Evolutionary conservation across 768 basidiomycete genomes (phyloP).

Genomic region (Suillus fuscotomentosus): DNA sequence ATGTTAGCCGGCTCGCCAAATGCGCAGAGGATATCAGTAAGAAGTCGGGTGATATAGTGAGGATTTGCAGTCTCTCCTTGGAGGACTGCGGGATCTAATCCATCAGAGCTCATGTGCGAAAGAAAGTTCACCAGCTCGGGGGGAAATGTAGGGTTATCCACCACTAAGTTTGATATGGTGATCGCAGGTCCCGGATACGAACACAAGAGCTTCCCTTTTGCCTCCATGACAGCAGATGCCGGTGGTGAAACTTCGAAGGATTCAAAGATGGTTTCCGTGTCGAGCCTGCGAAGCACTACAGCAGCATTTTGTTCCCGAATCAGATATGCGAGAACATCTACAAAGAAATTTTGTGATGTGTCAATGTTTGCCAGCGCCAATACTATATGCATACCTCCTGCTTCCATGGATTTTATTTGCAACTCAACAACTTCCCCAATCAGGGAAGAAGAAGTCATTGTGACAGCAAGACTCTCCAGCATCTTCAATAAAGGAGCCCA

Average conservation of each 20-base stretch:
- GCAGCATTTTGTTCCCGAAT: constrained; percentile 48
- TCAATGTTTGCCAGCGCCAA: not conserved
- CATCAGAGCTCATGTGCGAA: constrained; percentile 29
- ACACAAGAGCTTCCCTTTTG: constrained; percentile 41
- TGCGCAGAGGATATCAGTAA: constrained; percentile 43
- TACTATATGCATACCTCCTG: constrained; percentile 12
- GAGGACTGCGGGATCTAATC: constrained; percentile 27
- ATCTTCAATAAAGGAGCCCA: constrained; percentile 29
- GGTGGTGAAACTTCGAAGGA: constrained; percentile 44
- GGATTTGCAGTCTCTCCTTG: constrained; percentile 30
- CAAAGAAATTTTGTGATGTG: not conserved
- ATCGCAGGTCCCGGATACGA: constrained; percentile 46
- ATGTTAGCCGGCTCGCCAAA: constrained; percentile 20
- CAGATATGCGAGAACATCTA: constrained; percentile 38
- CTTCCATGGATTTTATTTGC: constrained; percentile 12
- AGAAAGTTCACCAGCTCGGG: constrained; percentile 39
- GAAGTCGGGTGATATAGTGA: constrained; percentile 44
- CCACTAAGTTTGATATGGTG: constrained; percentile 26
- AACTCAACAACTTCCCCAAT: constrained; percentile 7
- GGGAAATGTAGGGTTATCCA: constrained; percentile 30
- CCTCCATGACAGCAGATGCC: constrained; percentile 30
- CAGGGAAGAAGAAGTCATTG: constrained; percentile 8
- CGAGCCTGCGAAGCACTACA: constrained; percentile 34
- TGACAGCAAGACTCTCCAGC: constrained; percentile 11
- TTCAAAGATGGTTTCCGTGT: constrained; percentile 35